These are phyloP conservation scores for Polyrhizophydium stewartii DNA, from an alignment of 371 early-diverging fungal genomes.

Conservation along the genomic window DNA sequence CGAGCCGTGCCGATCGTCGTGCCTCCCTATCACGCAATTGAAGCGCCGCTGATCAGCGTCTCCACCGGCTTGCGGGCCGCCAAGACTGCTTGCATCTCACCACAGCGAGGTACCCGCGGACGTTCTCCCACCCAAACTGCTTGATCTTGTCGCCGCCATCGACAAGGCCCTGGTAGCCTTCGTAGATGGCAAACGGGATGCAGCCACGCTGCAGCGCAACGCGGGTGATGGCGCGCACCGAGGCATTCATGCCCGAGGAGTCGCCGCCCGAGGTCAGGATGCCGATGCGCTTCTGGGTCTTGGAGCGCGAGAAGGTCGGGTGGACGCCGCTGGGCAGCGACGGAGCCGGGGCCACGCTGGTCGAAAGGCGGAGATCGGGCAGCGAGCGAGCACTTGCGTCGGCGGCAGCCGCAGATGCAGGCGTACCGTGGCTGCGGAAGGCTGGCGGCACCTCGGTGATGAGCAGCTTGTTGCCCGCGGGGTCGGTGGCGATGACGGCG, in stretches of 20 bases:
- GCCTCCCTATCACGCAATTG: conserved; percentile 69
- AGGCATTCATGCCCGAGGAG: conserved; percentile 99
- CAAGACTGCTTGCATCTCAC: conserved; percentile 24
- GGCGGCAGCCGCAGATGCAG: no score
- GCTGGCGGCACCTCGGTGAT: not conserved
- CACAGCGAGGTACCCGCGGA: conserved; percentile 75
- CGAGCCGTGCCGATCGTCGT: conserved; percentile 98
- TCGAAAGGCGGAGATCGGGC: not conserved
- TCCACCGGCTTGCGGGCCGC: no score
- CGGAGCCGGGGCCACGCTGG: not conserved
- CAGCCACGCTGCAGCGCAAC: conserved; percentile 81
- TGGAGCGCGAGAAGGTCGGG: not conserved
- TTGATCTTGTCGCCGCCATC: conserved; percentile 87
- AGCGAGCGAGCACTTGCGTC: no score
- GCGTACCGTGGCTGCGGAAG: no score
- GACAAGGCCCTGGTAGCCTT: conserved; percentile 98
- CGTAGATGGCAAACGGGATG: conserved; percentile 86
- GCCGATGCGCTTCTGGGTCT: conserved; percentile 60
- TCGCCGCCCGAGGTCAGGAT: conserved; percentile 99
- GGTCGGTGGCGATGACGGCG: not conserved
- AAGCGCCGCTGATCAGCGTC: not conserved
- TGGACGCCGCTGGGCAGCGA: not conserved
- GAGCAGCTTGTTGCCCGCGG: not conserved
- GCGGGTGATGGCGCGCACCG: conserved; percentile 93
- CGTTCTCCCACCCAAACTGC: conserved; percentile 86